Evolutionary conservation across 1,139 yeast genomes (phyloP).

Genomic region (Nadsonia starkeyi-henricii): DNA sequence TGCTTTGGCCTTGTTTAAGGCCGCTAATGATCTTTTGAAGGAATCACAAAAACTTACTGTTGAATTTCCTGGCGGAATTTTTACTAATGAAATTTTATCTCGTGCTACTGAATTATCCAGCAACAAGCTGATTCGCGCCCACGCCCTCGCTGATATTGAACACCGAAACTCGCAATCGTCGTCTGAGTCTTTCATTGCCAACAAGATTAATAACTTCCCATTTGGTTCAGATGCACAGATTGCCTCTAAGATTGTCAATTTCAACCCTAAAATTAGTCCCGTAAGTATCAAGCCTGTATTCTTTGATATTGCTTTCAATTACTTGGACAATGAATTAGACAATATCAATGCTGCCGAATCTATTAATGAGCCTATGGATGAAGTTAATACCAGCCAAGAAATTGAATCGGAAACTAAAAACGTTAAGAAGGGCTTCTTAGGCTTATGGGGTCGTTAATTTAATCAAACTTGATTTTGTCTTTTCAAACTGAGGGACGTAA

Average conservation of each 20-base stretch:
- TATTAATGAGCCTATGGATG: background rate
- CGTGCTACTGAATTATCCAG: constrained; percentile 16
- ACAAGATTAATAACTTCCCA: constrained; percentile 35
- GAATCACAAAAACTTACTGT: constrained; percentile 11
- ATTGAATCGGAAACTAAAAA: constrained; percentile 3
- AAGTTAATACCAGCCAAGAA: no score
- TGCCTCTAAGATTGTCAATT: constrained; percentile 34
- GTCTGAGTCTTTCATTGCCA: constrained; percentile 27
- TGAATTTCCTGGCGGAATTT: constrained; percentile 21
- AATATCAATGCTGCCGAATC: constrained; percentile 1
- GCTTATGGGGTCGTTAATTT: constrained; percentile 3
- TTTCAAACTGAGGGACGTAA: no score
- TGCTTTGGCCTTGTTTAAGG: constrained; percentile 38
- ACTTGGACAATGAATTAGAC: constrained; percentile 36
- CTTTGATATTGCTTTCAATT: constrained; percentile 80
- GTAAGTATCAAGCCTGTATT: constrained; percentile 74
- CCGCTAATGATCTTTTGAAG: constrained; percentile 23
- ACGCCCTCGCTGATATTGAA: constrained; percentile 40
- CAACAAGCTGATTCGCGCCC: constrained; percentile 28
- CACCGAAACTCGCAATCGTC: constrained; percentile 7
- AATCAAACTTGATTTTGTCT: no score
- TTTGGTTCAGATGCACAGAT: constrained; percentile 23
- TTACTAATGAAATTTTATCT: constrained; percentile 26
- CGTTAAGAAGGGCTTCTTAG: constrained; percentile 8
- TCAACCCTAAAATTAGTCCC: constrained; percentile 36